Evolutionary conservation across 257 asterid genomes (phyloP).

Genomic region (Orobanche coerulescens): DNA sequence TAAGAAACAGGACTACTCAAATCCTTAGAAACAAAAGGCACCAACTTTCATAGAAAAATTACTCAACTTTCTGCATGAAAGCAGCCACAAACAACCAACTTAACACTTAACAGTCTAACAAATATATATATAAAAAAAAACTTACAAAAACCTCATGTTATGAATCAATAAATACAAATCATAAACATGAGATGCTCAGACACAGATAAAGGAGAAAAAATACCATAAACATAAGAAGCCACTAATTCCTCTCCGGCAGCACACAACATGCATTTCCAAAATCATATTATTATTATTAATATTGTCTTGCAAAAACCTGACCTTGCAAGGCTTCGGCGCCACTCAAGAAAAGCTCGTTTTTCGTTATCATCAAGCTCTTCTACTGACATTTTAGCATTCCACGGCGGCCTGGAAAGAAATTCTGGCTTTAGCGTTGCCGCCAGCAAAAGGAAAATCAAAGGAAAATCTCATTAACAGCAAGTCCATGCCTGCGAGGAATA

Average conservation of each 20-base stretch:
- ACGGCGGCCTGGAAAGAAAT: conserved; percentile 63
- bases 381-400: conserved; percentile 79
- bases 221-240: background rate
- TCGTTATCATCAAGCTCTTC: conserved; percentile 93
- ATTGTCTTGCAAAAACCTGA: conserved; percentile 26
- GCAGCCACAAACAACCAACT: background rate
- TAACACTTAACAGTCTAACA: background rate
- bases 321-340: conserved; percentile 98
- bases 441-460: conserved; percentile 7
- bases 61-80: background rate
- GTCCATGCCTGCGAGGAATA: conserved; percentile 78
- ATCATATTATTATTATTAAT: background rate
- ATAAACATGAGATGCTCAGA: background rate
- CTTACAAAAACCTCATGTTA: background rate
- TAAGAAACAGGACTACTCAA: conserved; percentile 6
- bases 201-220: background rate
- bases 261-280: background rate
- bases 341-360: conserved; percentile 65
- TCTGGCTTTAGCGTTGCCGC: conserved; percentile 12
- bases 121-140: background rate
- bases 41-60: background rate
- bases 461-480: background rate
- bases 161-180: background rate
- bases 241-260: background rate
- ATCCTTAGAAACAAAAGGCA: conserved; percentile 2